A percentile compares a stretch with the other conserved stretches of the same genome.
Conservation (phyloP, 2,329 filamentous ascomycete genomes). For the Cadophora sp. region DNA sequence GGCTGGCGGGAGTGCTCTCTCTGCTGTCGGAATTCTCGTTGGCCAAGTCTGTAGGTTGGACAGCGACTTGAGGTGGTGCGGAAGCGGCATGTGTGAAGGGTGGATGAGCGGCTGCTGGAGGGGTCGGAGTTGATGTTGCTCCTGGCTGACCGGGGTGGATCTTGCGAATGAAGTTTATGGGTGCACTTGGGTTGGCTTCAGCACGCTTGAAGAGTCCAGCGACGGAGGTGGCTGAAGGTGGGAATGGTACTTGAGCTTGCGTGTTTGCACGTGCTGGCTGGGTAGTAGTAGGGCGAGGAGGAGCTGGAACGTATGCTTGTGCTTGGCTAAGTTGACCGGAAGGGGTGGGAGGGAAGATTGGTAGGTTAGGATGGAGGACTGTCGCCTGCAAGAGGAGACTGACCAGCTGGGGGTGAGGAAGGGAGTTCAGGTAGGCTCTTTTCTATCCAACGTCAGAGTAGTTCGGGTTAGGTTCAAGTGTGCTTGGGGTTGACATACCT, state of each 20-base stretch:
- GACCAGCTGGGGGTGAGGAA: conserved; percentile 68
- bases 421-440: conserved; percentile 65
- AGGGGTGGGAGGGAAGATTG: conserved; percentile 60
- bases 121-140: conserved; percentile 58
- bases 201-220: conserved; percentile 46
- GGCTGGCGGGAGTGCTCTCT: conserved; percentile 61
- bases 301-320: conserved; percentile 29
- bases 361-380: conserved; percentile 67
- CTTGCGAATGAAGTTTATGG: conserved; percentile 51
- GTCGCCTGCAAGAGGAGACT: conserved; percentile 68
- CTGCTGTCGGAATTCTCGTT: conserved; percentile 46
- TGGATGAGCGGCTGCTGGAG: conserved; percentile 55
- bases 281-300: conserved; percentile 22
- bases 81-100: conserved; percentile 35
- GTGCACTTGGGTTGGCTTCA: conserved; percentile 47
- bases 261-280: conserved; percentile 34
- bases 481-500: conserved; percentile 45
- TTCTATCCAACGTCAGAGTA: conserved; percentile 52
- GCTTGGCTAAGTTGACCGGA: conserved; percentile 23
- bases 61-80: conserved; percentile 35
- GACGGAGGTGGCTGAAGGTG: conserved; percentile 44
- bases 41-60: conserved; percentile 31
- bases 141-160: conserved; percentile 43
- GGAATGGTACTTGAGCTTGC: conserved; percentile 41
- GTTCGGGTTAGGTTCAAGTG: not conserved